These are phyloP conservation scores for Leishmania turanica DNA, from an alignment of 208 protist species.

Conservation along the genomic window DNA sequence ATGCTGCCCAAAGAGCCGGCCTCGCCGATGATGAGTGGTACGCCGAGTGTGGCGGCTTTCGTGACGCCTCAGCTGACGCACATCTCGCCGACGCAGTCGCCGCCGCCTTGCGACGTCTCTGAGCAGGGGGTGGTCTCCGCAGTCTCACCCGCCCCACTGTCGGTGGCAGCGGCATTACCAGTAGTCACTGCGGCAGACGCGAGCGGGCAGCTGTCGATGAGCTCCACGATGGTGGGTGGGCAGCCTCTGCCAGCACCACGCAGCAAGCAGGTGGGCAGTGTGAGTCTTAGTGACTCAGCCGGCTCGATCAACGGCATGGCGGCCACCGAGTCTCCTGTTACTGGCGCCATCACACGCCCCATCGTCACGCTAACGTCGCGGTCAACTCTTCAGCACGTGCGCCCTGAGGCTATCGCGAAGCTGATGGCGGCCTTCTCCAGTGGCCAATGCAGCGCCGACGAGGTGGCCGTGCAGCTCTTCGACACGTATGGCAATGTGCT, in stretches of 20 bases:
- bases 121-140: conserved; percentile 1
- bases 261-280: conserved; percentile 33
- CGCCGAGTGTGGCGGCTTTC: background rate
- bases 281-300: conserved; percentile 17
- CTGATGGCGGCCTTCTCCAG: conserved; percentile 53
- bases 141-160: background rate
- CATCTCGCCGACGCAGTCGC: background rate
- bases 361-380: conserved; percentile 26
- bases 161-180: background rate
- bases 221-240: conserved; percentile 38
- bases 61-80: conserved; percentile 3
- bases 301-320: conserved; percentile 24
- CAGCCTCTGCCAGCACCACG: conserved; percentile 55
- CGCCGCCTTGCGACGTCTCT: background rate
- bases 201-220: conserved; percentile 12
- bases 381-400: conserved; percentile 28
- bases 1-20: conserved; percentile 19
- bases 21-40: conserved; percentile 9
- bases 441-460: conserved; percentile 25
- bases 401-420: conserved; percentile 53
- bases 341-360: conserved; percentile 5
- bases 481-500: conserved; percentile 48
- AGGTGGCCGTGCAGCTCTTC: conserved; percentile 42
- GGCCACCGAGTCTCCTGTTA: conserved; percentile 16
- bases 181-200: background rate